Evolutionary conservation across 495 filamentous ascomycete species (phyloP).

Genomic region (Neurospora intermedia): DNA sequence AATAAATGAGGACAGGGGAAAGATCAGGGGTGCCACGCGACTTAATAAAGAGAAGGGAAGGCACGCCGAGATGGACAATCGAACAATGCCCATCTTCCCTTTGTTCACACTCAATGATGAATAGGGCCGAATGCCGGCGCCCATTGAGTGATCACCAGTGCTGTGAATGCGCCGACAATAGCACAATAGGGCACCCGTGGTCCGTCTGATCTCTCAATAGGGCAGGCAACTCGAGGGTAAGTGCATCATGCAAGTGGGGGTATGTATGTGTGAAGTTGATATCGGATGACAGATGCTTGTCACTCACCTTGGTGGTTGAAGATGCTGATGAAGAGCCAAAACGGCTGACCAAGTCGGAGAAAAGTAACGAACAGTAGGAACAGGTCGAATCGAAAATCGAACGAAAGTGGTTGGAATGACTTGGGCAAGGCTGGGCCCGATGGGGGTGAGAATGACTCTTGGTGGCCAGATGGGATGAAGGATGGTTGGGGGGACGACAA

Average conservation of each 20-base stretch:
- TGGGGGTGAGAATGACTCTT: not conserved
- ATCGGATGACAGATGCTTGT: not conserved
- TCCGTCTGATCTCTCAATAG: not conserved
- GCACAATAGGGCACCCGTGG: not conserved
- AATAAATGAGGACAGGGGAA: slow-evolving; percentile 10
- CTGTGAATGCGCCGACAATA: not conserved
- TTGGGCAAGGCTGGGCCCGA: not conserved
- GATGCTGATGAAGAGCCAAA: not conserved
- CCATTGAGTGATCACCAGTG: not conserved
- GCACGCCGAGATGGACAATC: not conserved
- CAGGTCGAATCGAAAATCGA: not conserved
- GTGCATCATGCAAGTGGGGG: not conserved
- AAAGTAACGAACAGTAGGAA: not conserved
- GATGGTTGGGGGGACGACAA: not conserved
- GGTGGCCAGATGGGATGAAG: slow-evolving; percentile 1
- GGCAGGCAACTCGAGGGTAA: not conserved
- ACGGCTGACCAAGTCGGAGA: not conserved
- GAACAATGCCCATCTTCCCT: not conserved
- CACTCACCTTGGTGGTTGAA: not conserved
- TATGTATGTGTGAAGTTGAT: not conserved
- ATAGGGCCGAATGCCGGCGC: not conserved
- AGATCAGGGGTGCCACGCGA: slow-evolving; percentile 4
- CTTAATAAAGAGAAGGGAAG: slow-evolving; percentile 3
- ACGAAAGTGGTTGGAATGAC: not conserved
- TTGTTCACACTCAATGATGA: not conserved